phyloP scores from a whole-genome alignment of 192 early-diverging fungal species.

The Coemansia guatemalensis region DNA sequence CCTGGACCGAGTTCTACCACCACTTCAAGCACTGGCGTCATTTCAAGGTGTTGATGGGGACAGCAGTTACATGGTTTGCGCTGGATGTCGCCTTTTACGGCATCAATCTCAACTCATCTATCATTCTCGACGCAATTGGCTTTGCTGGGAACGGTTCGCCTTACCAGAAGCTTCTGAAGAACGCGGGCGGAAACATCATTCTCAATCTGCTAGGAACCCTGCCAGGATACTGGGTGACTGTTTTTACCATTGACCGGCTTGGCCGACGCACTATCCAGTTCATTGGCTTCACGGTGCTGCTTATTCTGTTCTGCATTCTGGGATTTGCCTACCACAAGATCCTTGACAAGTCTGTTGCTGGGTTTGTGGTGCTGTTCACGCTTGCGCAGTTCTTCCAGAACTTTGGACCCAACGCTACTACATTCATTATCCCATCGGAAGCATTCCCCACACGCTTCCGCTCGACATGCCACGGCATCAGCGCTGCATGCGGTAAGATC shows the following conservation, averaged over 20 bases:
- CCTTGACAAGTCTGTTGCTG: slow-evolving; percentile 54
- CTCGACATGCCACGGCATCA: slow-evolving; percentile 79
- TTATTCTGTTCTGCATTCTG: slow-evolving; percentile 71
- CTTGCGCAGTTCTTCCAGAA: slow-evolving; percentile 18
- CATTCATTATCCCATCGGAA: slow-evolving; percentile 82
- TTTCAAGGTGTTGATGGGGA: slow-evolving; percentile 75
- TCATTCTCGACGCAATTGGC: slow-evolving; percentile 71
- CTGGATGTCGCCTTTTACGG: slow-evolving; percentile 64
- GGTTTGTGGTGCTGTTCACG: slow-evolving; percentile 67
- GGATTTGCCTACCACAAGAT: slow-evolving; percentile 74
- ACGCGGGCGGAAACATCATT: slow-evolving; percentile 87
- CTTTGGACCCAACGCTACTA: slow-evolving; percentile 95
- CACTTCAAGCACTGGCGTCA: slow-evolving; percentile 55
- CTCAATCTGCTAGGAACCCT: slow-evolving; percentile 83
- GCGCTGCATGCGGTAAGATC: slow-evolving; percentile 75
- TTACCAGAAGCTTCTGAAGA: slow-evolving; percentile 57
- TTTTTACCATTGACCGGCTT: slow-evolving; percentile 81
- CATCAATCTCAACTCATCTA: slow-evolving; percentile 76
- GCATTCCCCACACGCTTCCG: slow-evolving; percentile 81
- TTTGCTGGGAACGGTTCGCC: slow-evolving; percentile 55
- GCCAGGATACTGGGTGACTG: slow-evolving; percentile 96
- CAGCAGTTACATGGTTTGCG: slow-evolving; percentile 64
- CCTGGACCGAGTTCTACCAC: slow-evolving; percentile 57
- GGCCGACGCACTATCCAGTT: slow-evolving; percentile 95
- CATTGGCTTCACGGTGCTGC: slow-evolving; percentile 79